phyloP scores from a whole-genome alignment of 2,329 filamentous ascomycete genomes.

The Leptographium lundbergii region DNA sequence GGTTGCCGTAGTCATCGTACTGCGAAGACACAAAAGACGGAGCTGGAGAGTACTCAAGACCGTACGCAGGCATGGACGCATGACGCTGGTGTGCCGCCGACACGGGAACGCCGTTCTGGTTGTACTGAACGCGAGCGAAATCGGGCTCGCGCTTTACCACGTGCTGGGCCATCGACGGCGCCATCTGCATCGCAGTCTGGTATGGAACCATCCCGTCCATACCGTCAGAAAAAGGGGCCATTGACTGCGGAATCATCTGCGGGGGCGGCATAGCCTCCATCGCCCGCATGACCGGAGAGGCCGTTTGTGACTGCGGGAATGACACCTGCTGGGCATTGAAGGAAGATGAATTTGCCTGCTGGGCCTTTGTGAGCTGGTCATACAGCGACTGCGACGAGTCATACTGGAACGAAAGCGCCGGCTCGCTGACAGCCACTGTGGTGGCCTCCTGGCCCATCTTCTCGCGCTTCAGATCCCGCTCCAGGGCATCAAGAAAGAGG shows the following conservation, averaged over 20 bases:
- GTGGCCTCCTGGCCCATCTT: constrained; percentile 99
- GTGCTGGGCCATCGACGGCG: constrained; percentile 55
- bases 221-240: constrained; percentile 43
- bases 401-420: constrained; percentile 95
- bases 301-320: constrained; percentile 64
- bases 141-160: constrained; percentile 84
- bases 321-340: constrained; percentile 69
- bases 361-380: constrained; percentile 97
- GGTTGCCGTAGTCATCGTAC: constrained; percentile 94
- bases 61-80: constrained; percentile 95
- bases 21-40: constrained; percentile 98
- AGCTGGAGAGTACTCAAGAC: constrained; percentile 90
- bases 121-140: constrained; percentile 71
- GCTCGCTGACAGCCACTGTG: constrained; percentile 92
- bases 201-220: constrained; percentile 67
- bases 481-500: constrained; percentile 90
- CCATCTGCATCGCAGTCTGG: constrained; percentile 50
- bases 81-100: constrained; percentile 79
- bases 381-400: constrained; percentile 98
- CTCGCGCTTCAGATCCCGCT: constrained; percentile 95
- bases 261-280: constrained; percentile 84
- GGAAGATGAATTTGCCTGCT: constrained; percentile 95
- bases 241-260: constrained; percentile 40
- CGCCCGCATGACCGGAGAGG: constrained; percentile 78
- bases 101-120: constrained; percentile 80